phyloP scores from a whole-genome alignment of 1,139 yeast species.

The Candida sp. region DNA sequence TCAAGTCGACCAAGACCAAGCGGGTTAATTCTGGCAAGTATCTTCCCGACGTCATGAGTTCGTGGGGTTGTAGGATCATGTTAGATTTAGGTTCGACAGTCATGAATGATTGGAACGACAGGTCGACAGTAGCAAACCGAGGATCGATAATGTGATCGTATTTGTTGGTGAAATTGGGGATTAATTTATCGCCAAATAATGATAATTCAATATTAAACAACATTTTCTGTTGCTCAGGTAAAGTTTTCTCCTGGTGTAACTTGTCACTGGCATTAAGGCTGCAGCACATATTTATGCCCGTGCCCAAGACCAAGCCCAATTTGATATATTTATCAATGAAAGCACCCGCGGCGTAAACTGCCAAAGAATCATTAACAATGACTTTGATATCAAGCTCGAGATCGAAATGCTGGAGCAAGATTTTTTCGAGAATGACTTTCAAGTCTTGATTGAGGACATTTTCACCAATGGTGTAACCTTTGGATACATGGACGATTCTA shows the following conservation, averaged over 20 bases:
- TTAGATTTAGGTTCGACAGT: slow-evolving; percentile 23
- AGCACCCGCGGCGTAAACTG: slow-evolving; percentile 45
- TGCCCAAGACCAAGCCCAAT: slow-evolving; percentile 45
- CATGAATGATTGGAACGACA: slow-evolving; percentile 31
- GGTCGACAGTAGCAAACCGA: slow-evolving; percentile 20
- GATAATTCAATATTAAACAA: slow-evolving; percentile 41
- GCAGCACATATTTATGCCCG: slow-evolving; percentile 45
- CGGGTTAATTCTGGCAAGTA: slow-evolving; percentile 54
- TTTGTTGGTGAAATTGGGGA: slow-evolving; percentile 26
- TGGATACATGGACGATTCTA: slow-evolving; percentile 42
- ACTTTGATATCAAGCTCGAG: slow-evolving; percentile 28
- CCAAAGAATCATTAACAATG: slow-evolving; percentile 43
- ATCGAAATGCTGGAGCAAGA: slow-evolving; percentile 18
- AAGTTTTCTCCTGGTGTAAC: slow-evolving; percentile 21
- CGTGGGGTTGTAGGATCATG: slow-evolving; percentile 51
- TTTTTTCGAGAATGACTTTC: slow-evolving; percentile 35
- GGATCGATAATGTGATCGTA: slow-evolving; percentile 37
- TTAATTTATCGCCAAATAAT: slow-evolving; percentile 35
- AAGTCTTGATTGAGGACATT: slow-evolving; percentile 41
- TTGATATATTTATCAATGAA: slow-evolving; percentile 35
- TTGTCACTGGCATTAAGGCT: slow-evolving; percentile 18
- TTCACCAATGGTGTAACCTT: slow-evolving; percentile 45
- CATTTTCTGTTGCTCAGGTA: slow-evolving; percentile 17
- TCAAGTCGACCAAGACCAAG: slow-evolving; percentile 33
- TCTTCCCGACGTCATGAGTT: slow-evolving; percentile 53